These are phyloP conservation scores for Pachyrhizus erosus DNA, from an alignment of 306 rosid species.

Conservation along the genomic window DNA sequence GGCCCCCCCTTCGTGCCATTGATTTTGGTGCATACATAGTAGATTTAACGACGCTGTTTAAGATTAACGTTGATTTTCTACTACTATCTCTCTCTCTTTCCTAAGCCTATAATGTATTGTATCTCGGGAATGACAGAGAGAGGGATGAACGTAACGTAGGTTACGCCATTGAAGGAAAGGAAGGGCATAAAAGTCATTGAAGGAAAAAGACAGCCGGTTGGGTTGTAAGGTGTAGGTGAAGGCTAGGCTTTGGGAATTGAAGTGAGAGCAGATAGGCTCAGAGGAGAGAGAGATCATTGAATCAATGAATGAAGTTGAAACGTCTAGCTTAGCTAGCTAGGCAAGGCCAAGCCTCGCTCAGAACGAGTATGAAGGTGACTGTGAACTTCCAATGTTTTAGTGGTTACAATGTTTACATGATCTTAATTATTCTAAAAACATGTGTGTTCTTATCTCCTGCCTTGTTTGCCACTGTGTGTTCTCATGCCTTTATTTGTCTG, in stretches of 20 bases:
- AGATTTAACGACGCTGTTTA: slow-evolving; percentile 48
- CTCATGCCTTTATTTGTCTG: slow-evolving; percentile 26
- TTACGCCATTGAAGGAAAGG: slow-evolving; percentile 49
- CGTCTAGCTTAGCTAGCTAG: slow-evolving; percentile 37
- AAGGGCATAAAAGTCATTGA: slow-evolving; percentile 52
- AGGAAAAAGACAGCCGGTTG: slow-evolving; percentile 66
- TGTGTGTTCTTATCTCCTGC: not conserved
- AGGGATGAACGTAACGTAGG: slow-evolving; percentile 42
- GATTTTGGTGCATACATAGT: slow-evolving; percentile 40
- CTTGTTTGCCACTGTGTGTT: slow-evolving; percentile 29
- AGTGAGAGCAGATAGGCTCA: slow-evolving; percentile 62
- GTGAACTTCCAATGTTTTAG: slow-evolving; percentile 1
- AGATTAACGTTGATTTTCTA: slow-evolving; percentile 19
- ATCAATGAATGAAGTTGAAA: slow-evolving; percentile 49
- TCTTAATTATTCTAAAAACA: slow-evolving; percentile 1
- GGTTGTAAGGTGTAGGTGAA: slow-evolving; percentile 76
- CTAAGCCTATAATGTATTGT: slow-evolving; percentile 38
- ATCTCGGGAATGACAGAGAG: slow-evolving; percentile 85
- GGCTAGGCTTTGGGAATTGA: slow-evolving; percentile 96
- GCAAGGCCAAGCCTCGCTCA: not conserved
- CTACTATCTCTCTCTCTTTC: not conserved
- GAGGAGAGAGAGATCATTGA: slow-evolving; percentile 6
- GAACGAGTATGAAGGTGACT: not conserved
- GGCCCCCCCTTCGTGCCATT: not conserved
- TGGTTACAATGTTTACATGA: not conserved